Evolutionary conservation across 805 yeast genomes (phyloP).

Genomic region (Peterozyma toletana): DNA sequence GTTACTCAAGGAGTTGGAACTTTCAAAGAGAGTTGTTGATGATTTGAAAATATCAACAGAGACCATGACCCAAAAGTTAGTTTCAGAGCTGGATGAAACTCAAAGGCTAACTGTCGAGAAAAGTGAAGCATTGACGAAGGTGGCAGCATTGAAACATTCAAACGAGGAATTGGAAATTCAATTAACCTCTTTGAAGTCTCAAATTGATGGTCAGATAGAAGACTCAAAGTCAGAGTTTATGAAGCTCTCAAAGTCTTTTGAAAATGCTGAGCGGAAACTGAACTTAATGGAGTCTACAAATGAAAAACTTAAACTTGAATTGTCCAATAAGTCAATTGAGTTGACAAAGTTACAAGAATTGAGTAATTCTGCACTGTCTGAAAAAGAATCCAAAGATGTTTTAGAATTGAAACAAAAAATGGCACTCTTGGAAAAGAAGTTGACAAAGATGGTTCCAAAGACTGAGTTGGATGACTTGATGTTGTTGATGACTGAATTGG

Average conservation of each 20-base stretch:
- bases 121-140: too few relatives aligned
- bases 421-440: slow-evolving; percentile 3
- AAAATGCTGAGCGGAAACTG: not conserved
- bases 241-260: slow-evolving; percentile 1
- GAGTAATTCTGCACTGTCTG: not conserved
- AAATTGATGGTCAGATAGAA: slow-evolving; percentile 2
- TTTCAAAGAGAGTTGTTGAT: not conserved
- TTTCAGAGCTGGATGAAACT: too few relatives aligned
- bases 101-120: too few relatives aligned
- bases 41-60: not conserved
- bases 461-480: slow-evolving; percentile 67
- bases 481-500: slow-evolving; percentile 70
- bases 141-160: too few relatives aligned
- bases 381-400: slow-evolving; percentile 3
- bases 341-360: not conserved
- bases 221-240: slow-evolving; percentile 6
- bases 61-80: slow-evolving; percentile 8
- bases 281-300: too few relatives aligned
- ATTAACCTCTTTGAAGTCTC: too few relatives aligned
- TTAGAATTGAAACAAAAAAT: not conserved
- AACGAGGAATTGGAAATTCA: too few relatives aligned
- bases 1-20: slow-evolving; percentile 5
- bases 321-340: not conserved
- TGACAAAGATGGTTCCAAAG: slow-evolving; percentile 31
- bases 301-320: slow-evolving; percentile 3